These are phyloP conservation scores for Purpureocillium takamizusanense DNA, from an alignment of 2,329 filamentous ascomycete genomes.

Conservation along the genomic window DNA sequence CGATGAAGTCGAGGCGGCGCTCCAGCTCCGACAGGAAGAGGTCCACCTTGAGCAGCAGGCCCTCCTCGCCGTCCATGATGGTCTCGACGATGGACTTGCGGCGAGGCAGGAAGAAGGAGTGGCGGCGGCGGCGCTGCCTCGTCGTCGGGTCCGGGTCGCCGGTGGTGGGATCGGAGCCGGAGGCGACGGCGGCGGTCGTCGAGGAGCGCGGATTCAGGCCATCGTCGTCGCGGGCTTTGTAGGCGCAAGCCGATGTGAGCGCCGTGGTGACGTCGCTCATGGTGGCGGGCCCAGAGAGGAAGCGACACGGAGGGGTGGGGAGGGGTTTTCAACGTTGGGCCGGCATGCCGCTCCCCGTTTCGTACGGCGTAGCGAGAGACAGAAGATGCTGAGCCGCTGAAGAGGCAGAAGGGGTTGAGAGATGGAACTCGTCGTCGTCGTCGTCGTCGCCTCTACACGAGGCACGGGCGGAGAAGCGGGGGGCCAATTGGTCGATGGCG, in stretches of 20 bases:
- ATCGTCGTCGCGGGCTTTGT: conserved; percentile 17
- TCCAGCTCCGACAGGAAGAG: conserved; percentile 80
- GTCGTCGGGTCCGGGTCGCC: conserved; percentile 15
- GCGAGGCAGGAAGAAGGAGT: conserved; percentile 48
- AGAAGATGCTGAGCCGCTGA: too few relatives aligned
- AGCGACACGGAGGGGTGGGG: too few relatives aligned
- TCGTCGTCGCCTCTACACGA: not conserved
- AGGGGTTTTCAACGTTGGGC: not conserved
- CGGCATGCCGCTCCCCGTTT: not conserved
- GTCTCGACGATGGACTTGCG: conserved; percentile 51
- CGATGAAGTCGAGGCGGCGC: conserved; percentile 76
- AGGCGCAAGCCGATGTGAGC: conserved; percentile 27
- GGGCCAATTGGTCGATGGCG: conserved; percentile 3
- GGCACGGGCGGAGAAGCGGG: conserved; percentile 1
- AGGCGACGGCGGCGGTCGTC: conserved; percentile 24
- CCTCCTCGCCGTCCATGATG: conserved; percentile 55
- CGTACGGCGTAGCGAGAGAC: not conserved
- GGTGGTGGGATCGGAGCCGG: conserved; percentile 25
- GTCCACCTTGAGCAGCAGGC: conserved; percentile 58
- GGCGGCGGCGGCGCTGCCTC: conserved; percentile 34
- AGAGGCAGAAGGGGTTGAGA: not conserved
- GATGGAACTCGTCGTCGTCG: not conserved
- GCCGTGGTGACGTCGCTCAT: conserved; percentile 30
- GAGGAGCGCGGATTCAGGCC: conserved; percentile 7
- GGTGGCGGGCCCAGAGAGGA: conserved; percentile 5